Evolutionary conservation across 1,139 yeast genomes (phyloP), one percentile per base, ranked within the genome.

Genomic region (Taphrina confusa): DNA sequence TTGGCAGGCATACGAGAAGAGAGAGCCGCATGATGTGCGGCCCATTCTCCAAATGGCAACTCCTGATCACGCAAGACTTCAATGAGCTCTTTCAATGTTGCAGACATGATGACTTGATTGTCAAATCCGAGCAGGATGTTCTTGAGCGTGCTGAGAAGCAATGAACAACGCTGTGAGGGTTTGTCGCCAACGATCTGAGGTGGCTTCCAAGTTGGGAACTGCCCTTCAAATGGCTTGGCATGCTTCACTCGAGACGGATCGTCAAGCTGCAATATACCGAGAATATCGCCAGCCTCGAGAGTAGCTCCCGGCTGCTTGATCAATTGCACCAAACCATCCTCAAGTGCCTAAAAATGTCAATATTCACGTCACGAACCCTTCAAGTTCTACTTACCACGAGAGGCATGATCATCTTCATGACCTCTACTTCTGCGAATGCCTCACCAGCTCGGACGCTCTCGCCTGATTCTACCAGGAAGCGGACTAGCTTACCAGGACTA

Each of bases 301-400:
- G 96, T 89, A 9, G 97, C 85, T 62, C 99, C 99, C n/a, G 98
- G 97, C 75, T 94, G 98, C 74, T 92, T 91, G 71, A 92, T 83
- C 59, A 90, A 79, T 76, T 92, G 97, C 57, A 91, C 90, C 63
- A 82, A 78, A 79, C 99, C 99, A 70, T 87, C 85, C 74, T 91
- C 98, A 73, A 84, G 89, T 33, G 97, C 92, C 50, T 70, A 89
- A 78, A 70, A 91, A 79, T 57, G 95, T 95, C 94, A 42, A 31
- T 8, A 5, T 12, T 9, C 20, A 9, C 8, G 8, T 9, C 11
- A 22, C 45, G 14, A 20, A 4, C 14, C 5, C 25, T 30, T 12
- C 8, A 23, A 8, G 9, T 6, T n/a, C 9, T 23, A 28, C 50
- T 14, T 28, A 45, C 50, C 33, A 51, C 57, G 46, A 70, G 60